A percentile compares a stretch with the other conserved stretches of the same genome.
Conservation (phyloP, 192 early-diverging fungal genomes). For the Coemansia sp. region DNA sequence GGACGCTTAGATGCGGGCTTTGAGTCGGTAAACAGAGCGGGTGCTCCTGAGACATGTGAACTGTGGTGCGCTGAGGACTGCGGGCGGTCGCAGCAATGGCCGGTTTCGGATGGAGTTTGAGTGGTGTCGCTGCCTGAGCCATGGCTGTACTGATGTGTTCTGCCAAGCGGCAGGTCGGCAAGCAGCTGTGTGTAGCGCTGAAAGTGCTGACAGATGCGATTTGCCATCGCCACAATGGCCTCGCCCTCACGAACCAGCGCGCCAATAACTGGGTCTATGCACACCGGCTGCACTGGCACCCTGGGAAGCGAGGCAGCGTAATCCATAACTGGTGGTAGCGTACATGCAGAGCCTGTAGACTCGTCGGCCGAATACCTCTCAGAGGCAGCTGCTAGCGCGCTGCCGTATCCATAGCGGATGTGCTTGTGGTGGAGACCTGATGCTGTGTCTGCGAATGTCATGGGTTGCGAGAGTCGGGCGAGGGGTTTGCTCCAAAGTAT, state of each 20-base stretch:
- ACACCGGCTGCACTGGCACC: neutral
- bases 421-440: neutral
- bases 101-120: neutral
- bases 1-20: conserved; percentile 30
- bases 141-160: neutral
- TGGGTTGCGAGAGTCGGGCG: neutral
- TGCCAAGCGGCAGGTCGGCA: conserved; percentile 1
- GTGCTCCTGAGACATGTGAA: neutral
- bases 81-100: neutral
- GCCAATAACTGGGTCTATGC: conserved; percentile 1
- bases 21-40: neutral
- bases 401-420: neutral
- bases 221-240: conserved; percentile 11
- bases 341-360: neutral
- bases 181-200: conserved; percentile 24
- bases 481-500: neutral
- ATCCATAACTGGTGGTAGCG: neutral
- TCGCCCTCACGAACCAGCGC: conserved; percentile 24
- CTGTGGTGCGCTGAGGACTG: neutral
- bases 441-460: neutral
- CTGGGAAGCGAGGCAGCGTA: neutral
- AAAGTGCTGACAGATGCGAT: conserved; percentile 20
- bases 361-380: neutral
- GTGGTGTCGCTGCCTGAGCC: neutral
- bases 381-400: neutral